These are phyloP conservation scores for Pyrus communis DNA, from an alignment of 306 rosid genomes.

Conservation along the genomic window DNA sequence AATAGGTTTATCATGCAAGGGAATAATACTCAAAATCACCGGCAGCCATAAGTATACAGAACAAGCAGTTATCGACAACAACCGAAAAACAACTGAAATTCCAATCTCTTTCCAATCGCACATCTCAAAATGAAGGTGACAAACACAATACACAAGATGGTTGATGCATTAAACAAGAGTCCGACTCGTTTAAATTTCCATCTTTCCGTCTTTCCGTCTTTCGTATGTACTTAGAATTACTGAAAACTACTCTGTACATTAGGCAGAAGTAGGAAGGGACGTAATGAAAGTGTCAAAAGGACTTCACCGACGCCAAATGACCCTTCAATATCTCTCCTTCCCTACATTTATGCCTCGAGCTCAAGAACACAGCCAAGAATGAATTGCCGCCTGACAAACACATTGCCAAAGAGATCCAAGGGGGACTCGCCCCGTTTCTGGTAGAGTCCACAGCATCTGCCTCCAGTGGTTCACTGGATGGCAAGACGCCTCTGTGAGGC, in stretches of 20 bases:
- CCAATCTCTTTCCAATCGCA: background rate
- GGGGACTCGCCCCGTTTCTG: slow-evolving; percentile 18
- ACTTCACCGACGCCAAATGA: slow-evolving; percentile 31
- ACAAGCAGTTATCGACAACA: background rate
- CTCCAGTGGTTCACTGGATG: slow-evolving; percentile 48
- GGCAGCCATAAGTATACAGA: background rate
- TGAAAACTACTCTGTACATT: slow-evolving; percentile 61
- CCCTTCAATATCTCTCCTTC: slow-evolving; percentile 29
- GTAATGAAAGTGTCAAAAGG: slow-evolving; percentile 32
- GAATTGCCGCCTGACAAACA: slow-evolving; percentile 80
- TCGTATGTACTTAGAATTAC: slow-evolving; percentile 38
- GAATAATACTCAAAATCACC: too few relatives aligned
- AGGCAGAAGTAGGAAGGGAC: slow-evolving; percentile 28
- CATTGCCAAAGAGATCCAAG: slow-evolving; percentile 53
- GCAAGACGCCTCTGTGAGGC: slow-evolving; percentile 68
- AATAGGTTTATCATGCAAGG: too few relatives aligned
- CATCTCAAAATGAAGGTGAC: background rate
- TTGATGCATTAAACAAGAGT: background rate
- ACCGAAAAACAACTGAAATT: background rate
- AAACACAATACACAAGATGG: background rate
- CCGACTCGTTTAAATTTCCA: slow-evolving; percentile 14
- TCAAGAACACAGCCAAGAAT: slow-evolving; percentile 88
- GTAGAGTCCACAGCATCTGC: slow-evolving; percentile 36
- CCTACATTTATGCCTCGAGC: slow-evolving; percentile 46
- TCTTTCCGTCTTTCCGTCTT: background rate